Percentiles rank a stretch among this genome's conserved stretches.
Conservation (phyloP, 257 asterid species). For the Nicotiana knightiana region DNA sequence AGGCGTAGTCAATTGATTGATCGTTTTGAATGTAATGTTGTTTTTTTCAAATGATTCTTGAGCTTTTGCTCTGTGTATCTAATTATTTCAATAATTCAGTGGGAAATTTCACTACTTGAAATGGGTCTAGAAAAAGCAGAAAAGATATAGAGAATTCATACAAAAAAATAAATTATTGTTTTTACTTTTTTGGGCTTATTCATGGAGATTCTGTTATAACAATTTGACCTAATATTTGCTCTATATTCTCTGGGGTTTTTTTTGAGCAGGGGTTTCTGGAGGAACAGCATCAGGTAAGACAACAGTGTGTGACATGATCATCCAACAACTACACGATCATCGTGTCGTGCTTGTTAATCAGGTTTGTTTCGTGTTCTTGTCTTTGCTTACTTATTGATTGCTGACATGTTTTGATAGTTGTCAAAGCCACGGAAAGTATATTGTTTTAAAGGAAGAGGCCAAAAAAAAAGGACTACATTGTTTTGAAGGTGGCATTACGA, state of each 20-base stretch:
- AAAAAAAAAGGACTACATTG: neutral
- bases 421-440: neutral
- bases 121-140: neutral
- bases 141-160: neutral
- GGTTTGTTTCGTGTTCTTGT: constrained; percentile 25
- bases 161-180: neutral
- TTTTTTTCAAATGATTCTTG: neutral
- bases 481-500: neutral
- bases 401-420: neutral
- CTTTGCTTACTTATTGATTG: neutral
- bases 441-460: too few species aligned
- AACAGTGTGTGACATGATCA: constrained; percentile 97
- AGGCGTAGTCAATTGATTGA: neutral
- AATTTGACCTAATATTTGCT: neutral
- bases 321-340: constrained; percentile 98
- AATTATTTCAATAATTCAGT: neutral
- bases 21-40: neutral
- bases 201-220: neutral
- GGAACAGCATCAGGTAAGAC: constrained; percentile 99
- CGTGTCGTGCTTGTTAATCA: constrained; percentile 95
- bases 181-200: neutral
- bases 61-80: neutral
- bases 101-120: neutral
- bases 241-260: constrained; percentile 1
- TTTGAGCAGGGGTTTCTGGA: constrained; percentile 83